Evolutionary conservation across 371 early-diverging fungal species (phyloP).

Genomic region (Mycotypha africana): DNA sequence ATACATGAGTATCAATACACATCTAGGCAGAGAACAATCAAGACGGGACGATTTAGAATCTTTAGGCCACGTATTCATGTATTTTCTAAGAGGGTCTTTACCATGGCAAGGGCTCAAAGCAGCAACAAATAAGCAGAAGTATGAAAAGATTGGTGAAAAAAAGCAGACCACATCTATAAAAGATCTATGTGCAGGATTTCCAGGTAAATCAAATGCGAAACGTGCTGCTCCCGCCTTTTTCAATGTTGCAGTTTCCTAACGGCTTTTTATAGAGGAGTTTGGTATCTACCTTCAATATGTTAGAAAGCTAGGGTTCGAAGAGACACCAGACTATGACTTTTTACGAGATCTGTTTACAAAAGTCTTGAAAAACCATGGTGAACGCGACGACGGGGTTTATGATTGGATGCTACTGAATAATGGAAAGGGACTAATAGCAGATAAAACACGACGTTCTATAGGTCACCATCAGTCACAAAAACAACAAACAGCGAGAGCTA

Average conservation of each 20-base stretch:
- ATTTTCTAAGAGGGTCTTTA: not conserved
- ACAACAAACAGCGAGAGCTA: conserved; percentile 1
- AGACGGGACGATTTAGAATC: not conserved
- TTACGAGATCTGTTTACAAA: conserved; percentile 77
- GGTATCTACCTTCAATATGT: conserved; percentile 82
- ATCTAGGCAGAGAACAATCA: not conserved
- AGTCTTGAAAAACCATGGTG: conserved; percentile 63
- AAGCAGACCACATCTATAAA: conserved; percentile 71
- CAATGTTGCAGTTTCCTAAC: not conserved
- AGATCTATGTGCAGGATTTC: conserved; percentile 74
- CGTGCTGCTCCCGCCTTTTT: no score
- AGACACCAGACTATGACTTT: conserved; percentile 60
- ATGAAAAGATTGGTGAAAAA: conserved; percentile 85
- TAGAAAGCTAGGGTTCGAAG: conserved; percentile 55
- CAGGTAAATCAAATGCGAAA: conserved; percentile 38
- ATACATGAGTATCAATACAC: conserved; percentile 36
- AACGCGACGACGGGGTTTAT: conserved; percentile 77
- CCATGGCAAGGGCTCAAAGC: conserved; percentile 95
- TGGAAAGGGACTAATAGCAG: conserved; percentile 29
- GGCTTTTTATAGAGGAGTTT: conserved; percentile 56
- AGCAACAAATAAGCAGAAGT: conserved; percentile 86
- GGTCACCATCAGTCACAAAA: conserved; percentile 5
- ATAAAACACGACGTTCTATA: not conserved
- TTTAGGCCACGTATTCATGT: not conserved
- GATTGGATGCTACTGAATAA: conserved; percentile 82